Base-by-base conservation (phyloP, 352 stramenopile species). In the Blastocystis sp. region DNA sequence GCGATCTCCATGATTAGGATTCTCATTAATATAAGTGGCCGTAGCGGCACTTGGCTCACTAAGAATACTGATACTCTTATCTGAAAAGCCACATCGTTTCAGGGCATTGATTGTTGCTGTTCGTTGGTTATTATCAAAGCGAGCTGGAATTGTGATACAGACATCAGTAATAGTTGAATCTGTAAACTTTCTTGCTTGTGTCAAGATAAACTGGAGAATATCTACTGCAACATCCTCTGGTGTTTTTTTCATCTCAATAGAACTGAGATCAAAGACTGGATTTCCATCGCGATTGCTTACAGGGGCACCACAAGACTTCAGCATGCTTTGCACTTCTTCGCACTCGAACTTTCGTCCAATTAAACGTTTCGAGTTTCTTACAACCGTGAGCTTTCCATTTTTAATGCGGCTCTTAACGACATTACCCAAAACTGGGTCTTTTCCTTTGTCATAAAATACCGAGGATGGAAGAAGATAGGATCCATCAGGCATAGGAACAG, bases 281-380 rank as follows among this genome's bases (percentile, higher is more conserved):
- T 95, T 95, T 84, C 92, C 92, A 13, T 94, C 92, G 87, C 96
- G 94, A 90, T 97, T 96, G 9, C 98, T 90, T 69, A 99, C 95
- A 4, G 98, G 91, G 92, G 97, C 99, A 33, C 97, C 96, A 66
- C 98, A 93, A 53, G 98, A 92, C 93, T 98, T 98, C 94, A 97
- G 98, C 92, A 98, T 95, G 19, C 4, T 1, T 92, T 99, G 96
- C 59, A 99, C 97, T 42, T 95, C 97, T 92, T 98, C 98, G 92
- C 99, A 97, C 66, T 93, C 96, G 91, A 93, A 96, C 66, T 95
- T 94, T 62, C 96, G 94, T 76, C 98, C 98, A 88, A 99, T 99
- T 51, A 99, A 93, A 91, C 98, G 96, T 94, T 99, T 99, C 75
- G 98, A 96, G 91, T 99, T 97, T 91, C 98, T 99, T 54, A 99